phyloP scores from a whole-genome alignment of 2,329 filamentous ascomycete genomes.

The Zymoseptoria tritici region DNA sequence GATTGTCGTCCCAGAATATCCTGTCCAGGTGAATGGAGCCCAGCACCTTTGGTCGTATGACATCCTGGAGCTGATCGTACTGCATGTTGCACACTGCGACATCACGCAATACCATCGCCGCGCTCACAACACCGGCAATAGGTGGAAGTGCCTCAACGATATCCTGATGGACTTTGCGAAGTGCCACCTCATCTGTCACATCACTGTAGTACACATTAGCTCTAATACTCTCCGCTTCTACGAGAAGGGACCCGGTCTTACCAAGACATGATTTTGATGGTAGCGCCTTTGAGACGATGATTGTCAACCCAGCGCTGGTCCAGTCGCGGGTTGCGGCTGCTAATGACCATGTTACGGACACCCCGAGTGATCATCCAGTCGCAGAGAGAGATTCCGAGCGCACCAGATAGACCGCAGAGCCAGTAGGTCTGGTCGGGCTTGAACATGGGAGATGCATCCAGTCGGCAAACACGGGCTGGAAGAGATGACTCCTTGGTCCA shows the following conservation, averaged over 20 bases:
- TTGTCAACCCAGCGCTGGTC: neutral
- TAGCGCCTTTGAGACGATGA: neutral
- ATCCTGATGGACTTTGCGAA: neutral
- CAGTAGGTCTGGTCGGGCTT: neutral
- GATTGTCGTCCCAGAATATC: neutral
- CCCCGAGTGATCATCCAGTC: neutral
- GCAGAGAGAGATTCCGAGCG: neutral
- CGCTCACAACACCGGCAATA: conserved; percentile 13
- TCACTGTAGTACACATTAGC: neutral
- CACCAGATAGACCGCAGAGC: neutral
- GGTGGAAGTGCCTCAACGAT: conserved; percentile 5
- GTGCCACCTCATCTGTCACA: neutral
- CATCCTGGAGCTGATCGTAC: neutral
- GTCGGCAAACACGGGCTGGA: neutral
- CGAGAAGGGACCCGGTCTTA: neutral
- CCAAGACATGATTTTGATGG: neutral
- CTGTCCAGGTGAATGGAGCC: neutral
- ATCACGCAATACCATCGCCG: conserved; percentile 11
- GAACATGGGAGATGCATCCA: neutral
- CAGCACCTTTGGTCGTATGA: neutral
- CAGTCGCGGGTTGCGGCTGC: neutral
- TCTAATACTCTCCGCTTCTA: neutral
- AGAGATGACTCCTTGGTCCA: neutral
- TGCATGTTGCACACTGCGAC: neutral
- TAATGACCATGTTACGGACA: neutral